These are phyloP conservation scores for Serendipita sp. DNA, from an alignment of 768 basidiomycete genomes.

Conservation along the genomic window DNA sequence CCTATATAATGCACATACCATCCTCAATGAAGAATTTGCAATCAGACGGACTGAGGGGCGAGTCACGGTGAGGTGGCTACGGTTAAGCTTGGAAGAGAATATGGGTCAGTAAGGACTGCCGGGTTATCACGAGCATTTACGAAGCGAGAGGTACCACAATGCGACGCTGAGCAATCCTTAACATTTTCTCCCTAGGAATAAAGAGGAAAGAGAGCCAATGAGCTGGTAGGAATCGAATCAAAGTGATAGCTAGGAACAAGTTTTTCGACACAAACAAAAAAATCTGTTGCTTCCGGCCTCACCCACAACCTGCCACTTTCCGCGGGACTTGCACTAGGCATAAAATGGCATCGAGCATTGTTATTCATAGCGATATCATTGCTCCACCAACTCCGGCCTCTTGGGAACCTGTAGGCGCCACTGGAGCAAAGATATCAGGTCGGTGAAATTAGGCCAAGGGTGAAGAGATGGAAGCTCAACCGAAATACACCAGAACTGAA, in stretches of 20 bases:
- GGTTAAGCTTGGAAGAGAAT: not conserved
- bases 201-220: not conserved
- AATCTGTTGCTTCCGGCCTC: not conserved
- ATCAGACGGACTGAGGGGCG: not conserved
- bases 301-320: not conserved
- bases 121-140: not conserved
- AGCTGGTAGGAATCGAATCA: too few species aligned
- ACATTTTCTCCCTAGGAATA: not conserved
- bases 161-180: not conserved
- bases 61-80: not conserved
- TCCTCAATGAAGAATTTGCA: not conserved
- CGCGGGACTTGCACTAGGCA: not conserved
- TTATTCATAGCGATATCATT: slow-evolving; percentile 15
- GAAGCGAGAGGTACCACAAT: not conserved
- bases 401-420: slow-evolving; percentile 26
- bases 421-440: slow-evolving; percentile 22
- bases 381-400: slow-evolving; percentile 28
- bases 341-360: not conserved
- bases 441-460: slow-evolving; percentile 9
- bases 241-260: too few species aligned
- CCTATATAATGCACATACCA: not conserved
- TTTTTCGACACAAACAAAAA: not conserved
- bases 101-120: not conserved
- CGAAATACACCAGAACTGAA: slow-evolving; percentile 21
- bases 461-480: slow-evolving; percentile 7